These are phyloP conservation scores for Stenocarpella maydis DNA, from an alignment of 2,329 filamentous ascomycete species.

Conservation along the genomic window DNA sequence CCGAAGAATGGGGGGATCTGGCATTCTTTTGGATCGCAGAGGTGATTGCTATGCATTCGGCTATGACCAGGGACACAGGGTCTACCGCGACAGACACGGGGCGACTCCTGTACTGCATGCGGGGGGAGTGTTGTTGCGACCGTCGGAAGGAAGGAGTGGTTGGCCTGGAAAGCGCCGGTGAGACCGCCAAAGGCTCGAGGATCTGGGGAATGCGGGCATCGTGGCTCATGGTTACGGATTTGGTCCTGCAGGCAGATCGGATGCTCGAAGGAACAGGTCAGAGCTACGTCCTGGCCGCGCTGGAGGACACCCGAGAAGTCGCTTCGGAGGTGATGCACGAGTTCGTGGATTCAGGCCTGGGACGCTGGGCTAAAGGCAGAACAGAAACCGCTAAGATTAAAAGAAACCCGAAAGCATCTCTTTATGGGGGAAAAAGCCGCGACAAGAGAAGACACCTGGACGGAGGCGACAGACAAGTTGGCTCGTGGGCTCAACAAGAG, in stretches of 20 bases:
- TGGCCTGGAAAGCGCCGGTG: slow-evolving; percentile 39
- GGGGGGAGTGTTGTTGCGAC: slow-evolving; percentile 43
- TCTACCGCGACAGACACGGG: slow-evolving; percentile 84
- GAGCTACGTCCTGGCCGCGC: slow-evolving; percentile 2
- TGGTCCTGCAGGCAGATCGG: neutral
- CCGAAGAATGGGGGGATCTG: slow-evolving; percentile 93
- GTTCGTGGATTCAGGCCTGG: slow-evolving; percentile 15
- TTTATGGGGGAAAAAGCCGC: neutral
- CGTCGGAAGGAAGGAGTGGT: slow-evolving; percentile 41
- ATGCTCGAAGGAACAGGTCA: slow-evolving; percentile 11
- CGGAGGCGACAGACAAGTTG: slow-evolving; percentile 1
- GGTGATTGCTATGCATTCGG: slow-evolving; percentile 98
- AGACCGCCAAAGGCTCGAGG: slow-evolving; percentile 40
- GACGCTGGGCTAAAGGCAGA: slow-evolving; percentile 7
- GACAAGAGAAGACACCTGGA: neutral
- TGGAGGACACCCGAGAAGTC: neutral
- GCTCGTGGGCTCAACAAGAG: slow-evolving; percentile 23
- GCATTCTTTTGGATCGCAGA: slow-evolving; percentile 98
- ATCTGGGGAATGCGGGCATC: slow-evolving; percentile 37
- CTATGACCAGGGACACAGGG: slow-evolving; percentile 91
- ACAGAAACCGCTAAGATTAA: neutral
- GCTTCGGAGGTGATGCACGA: slow-evolving; percentile 22
- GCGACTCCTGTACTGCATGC: slow-evolving; percentile 67
- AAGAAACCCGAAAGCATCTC: slow-evolving; percentile 11
- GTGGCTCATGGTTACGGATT: slow-evolving; percentile 38